Base-by-base conservation (phyloP, 1,284 basidiomycete species). In the Cutaneotrichosporon sp. region DNA sequence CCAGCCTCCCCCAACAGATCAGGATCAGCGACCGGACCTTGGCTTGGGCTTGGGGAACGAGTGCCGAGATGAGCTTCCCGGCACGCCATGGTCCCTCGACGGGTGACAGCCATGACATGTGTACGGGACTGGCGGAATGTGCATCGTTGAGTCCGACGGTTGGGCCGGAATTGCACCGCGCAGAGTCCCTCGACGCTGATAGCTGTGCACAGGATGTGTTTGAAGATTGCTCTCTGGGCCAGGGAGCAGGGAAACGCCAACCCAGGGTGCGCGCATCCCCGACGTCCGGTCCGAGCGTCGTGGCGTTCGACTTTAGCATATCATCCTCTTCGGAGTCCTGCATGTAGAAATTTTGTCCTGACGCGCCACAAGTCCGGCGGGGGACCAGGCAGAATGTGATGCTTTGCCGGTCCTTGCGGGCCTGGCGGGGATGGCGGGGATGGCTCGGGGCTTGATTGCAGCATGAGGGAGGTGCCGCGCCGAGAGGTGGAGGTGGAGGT, bases 261-360 rank as follows among this genome's bases (percentile, higher is more conserved):
- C n/a, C n/a, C 16, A 18, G 7, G 18, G 38, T 9, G 4, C 8
- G 3, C 16, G 7, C 18, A 18, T 42, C 38, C 34, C 38, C 3
- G 18, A 42, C 38, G 5, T n/a, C 18, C 18, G 38, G 38, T 42
- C 38, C 38, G 38, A 42, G 18, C 18, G 16, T n/a, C 0, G 38
- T 42, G 38, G 38, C 38, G 38, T 42, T 42, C 38, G n/a, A 42
- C n/a, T 42, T 42, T 42, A 42, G 38, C 38, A 42, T 18, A n/a
- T n/a, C 18, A n/a, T n/a, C 38, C 38, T n/a, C n/a, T n/a, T n/a
- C n/a, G n/a, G n/a, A n/a, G n/a, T n/a, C n/a, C n/a, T n/a, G n/a
- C n/a, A n/a, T n/a, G n/a, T n/a, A n/a, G n/a, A n/a, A n/a, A n/a
- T n/a, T n/a, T n/a, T n/a, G 38, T 42, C 38, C 38, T 42, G 38